Evolutionary conservation across 2,329 filamentous ascomycete species (phyloP).

Genomic region (Didymella pinodella): DNA sequence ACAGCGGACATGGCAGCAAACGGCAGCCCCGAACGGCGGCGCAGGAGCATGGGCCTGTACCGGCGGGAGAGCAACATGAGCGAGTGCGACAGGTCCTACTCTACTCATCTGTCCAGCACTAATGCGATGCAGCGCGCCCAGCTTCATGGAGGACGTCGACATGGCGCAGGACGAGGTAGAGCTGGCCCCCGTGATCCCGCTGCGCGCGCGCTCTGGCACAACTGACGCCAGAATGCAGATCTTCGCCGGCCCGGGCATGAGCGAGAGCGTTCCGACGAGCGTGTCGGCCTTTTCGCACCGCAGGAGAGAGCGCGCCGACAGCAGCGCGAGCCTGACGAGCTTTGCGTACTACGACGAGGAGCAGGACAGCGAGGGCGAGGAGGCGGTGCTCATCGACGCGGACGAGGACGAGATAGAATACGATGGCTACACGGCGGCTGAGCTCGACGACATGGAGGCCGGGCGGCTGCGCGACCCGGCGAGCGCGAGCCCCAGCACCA

Average conservation of each 20-base stretch:
- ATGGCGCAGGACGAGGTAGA: conserved; percentile 95
- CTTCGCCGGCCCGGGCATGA: conserved; percentile 84
- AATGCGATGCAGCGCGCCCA: conserved; percentile 54
- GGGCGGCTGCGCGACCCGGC: conserved; percentile 22
- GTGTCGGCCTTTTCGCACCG: conserved; percentile 91
- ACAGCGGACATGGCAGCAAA: conserved; percentile 39
- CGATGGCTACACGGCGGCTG: conserved; percentile 50
- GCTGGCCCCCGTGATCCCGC: conserved; percentile 36
- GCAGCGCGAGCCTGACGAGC: conserved; percentile 70
- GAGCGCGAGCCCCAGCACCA: background rate
- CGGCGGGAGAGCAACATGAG: conserved; percentile 71
- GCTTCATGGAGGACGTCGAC: conserved; percentile 93
- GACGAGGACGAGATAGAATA: conserved; percentile 44
- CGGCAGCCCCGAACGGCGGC: conserved; percentile 47
- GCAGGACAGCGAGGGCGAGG: conserved; percentile 60
- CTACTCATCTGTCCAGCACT: too few species aligned
- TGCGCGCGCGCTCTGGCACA: conserved; percentile 31
- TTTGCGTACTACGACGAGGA: conserved; percentile 86
- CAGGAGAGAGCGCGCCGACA: conserved; percentile 75
- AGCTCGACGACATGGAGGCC: conserved; percentile 53
- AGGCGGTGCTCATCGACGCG: conserved; percentile 36
- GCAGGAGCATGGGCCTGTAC: conserved; percentile 60
- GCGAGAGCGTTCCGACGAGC: conserved; percentile 94
- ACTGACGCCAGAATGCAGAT: conserved; percentile 61
- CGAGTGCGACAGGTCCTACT: conserved; percentile 42